Conservation (phyloP, 192 early-diverging fungal species). For the Coemansia sp. region DNA sequence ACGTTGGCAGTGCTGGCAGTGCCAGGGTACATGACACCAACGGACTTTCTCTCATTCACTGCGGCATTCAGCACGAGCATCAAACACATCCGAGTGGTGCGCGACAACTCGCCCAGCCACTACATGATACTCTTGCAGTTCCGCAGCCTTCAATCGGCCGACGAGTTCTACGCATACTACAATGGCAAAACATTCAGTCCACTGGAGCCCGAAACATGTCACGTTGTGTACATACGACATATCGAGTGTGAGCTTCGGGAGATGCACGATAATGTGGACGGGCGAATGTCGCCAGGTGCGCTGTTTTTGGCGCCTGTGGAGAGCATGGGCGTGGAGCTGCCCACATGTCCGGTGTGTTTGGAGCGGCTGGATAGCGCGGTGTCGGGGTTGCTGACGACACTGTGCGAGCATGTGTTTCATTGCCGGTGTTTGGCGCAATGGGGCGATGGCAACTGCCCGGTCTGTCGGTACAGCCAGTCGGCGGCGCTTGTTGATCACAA, state of each 20-base stretch:
- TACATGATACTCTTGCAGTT: constrained; percentile 89
- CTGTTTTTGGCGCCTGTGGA: constrained; percentile 29
- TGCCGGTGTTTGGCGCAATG: constrained; percentile 89
- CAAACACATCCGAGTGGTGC: constrained; percentile 72
- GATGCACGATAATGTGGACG: constrained; percentile 19
- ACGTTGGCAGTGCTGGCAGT: constrained; percentile 80
- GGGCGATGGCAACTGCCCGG: constrained; percentile 88
- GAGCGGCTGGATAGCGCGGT: constrained; percentile 90
- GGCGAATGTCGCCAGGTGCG: constrained; percentile 6
- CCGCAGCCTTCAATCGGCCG: constrained; percentile 57
- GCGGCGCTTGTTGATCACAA: constrained; percentile 45
- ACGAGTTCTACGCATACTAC: constrained; percentile 72
- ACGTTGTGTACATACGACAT: constrained; percentile 77
- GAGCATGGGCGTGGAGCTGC: constrained; percentile 61
- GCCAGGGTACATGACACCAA: constrained; percentile 83
- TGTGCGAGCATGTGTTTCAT: constrained; percentile 96
- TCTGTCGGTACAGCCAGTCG: constrained; percentile 80
- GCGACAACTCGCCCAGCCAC: constrained; percentile 81
- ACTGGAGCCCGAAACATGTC: constrained; percentile 80
- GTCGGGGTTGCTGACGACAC: constrained; percentile 86
- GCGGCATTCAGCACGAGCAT: constrained; percentile 68
- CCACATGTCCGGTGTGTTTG: constrained; percentile 95
- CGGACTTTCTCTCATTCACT: constrained; percentile 86
- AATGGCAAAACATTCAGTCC: constrained; percentile 85
- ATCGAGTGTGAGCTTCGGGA: constrained; percentile 66